These are phyloP conservation scores for Cinchona pubescens DNA, from an alignment of 257 asterid genomes.

Conservation along the genomic window DNA sequence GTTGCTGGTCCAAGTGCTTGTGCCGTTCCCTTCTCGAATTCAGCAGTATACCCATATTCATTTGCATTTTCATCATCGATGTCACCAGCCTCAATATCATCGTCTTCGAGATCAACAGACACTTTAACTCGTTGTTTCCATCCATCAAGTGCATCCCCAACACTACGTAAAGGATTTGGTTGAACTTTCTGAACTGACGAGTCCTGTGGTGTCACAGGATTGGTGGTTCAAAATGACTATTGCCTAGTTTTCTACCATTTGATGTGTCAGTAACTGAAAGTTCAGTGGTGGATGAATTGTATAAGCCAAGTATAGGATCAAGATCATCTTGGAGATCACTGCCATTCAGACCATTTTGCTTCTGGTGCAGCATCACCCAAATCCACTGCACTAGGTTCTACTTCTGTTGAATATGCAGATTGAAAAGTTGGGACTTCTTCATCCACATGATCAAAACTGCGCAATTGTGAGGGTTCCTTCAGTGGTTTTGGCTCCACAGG, in stretches of 20 bases:
- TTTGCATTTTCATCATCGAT: constrained; percentile 62
- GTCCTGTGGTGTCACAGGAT: constrained; percentile 43
- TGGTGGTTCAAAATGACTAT: constrained; percentile 39
- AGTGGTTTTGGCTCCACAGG: constrained; percentile 31
- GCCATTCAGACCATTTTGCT: constrained; percentile 37
- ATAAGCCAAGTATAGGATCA: constrained; percentile 57
- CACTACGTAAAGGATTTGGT: constrained; percentile 81
- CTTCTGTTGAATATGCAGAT: constrained; percentile 39
- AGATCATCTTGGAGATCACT: constrained; percentile 46
- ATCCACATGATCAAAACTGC: constrained; percentile 25
- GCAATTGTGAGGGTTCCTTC: constrained; percentile 34
- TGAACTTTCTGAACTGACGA: constrained; percentile 47
- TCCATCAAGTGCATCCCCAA: constrained; percentile 89
- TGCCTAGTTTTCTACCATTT: constrained; percentile 44
- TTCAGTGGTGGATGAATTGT: constrained; percentile 52
- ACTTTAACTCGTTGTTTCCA: constrained; percentile 96
- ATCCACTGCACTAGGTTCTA: constrained; percentile 39
- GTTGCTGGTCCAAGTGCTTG: constrained; percentile 99
- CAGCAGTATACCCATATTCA: constrained; percentile 86
- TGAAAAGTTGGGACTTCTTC: constrained; percentile 39
- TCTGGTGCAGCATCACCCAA: constrained; percentile 48
- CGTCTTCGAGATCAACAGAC: constrained; percentile 63
- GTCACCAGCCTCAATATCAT: constrained; percentile 35
- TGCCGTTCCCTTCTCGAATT: constrained; percentile 76
- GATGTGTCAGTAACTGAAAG: constrained; percentile 48